These are phyloP conservation scores for Cladorrhinum samala DNA, from an alignment of 495 filamentous ascomycete species.

Conservation along the genomic window DNA sequence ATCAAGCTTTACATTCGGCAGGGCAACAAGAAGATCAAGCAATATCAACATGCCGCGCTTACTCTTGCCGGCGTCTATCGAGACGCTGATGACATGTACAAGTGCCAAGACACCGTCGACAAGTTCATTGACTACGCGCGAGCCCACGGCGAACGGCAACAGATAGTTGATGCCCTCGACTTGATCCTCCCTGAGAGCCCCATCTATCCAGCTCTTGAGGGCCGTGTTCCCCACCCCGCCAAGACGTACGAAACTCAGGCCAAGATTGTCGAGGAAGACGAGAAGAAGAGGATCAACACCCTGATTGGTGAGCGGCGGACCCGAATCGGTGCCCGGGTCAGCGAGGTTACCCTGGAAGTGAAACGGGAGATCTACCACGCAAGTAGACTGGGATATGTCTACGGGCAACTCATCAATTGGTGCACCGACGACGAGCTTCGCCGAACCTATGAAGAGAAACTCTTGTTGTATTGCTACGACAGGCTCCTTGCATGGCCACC, in stretches of 20 bases:
- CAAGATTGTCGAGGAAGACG: constrained; percentile 78
- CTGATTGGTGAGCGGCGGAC: constrained; percentile 86
- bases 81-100: constrained; percentile 56
- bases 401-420: constrained; percentile 83
- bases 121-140: constrained; percentile 68
- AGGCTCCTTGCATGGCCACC: constrained; percentile 58
- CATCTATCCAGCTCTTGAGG: constrained; percentile 78
- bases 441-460: constrained; percentile 81
- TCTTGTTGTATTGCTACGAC: constrained; percentile 76
- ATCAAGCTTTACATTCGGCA: constrained; percentile 78
- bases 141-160: constrained; percentile 60
- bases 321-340: constrained; percentile 74
- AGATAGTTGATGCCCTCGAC: constrained; percentile 67
- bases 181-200: constrained; percentile 70
- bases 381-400: constrained; percentile 67
- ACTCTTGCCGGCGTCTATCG: constrained; percentile 69
- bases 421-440: constrained; percentile 76
- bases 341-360: constrained; percentile 77
- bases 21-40: constrained; percentile 57
- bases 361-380: constrained; percentile 71
- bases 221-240: constrained; percentile 71
- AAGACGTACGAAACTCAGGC: constrained; percentile 77
- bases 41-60: constrained; percentile 66
- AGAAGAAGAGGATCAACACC: constrained; percentile 85
- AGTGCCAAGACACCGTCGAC: constrained; percentile 74